Conservation (phyloP, 177 flowering plant species). For the Vitis hybrid region DNA sequence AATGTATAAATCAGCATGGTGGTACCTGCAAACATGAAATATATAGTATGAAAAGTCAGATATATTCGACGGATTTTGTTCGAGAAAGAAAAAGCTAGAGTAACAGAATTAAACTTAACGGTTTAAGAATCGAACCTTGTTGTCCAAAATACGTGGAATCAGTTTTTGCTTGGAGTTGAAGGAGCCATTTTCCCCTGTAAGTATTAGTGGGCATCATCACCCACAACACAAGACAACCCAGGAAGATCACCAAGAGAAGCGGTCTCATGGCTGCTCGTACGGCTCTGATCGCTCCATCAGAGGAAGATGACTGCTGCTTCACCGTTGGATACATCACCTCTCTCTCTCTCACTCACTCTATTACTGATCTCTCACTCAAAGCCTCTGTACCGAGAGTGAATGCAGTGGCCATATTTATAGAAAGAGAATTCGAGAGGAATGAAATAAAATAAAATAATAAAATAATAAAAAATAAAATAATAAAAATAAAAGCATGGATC, state of each 20-base stretch:
- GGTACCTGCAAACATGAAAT: slow-evolving; percentile 23
- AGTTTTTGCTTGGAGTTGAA: slow-evolving; percentile 20
- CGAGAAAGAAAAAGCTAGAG: too few relatives aligned
- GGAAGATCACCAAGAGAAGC: slow-evolving; percentile 10
- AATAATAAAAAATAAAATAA: too few relatives aligned
- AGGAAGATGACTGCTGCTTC: not conserved
- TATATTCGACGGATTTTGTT: too few relatives aligned
- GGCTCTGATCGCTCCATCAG: slow-evolving; percentile 2
- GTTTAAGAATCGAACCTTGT: slow-evolving; percentile 35
- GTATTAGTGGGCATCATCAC: slow-evolving; percentile 42
- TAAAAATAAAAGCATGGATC: too few relatives aligned
- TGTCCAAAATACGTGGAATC: slow-evolving; percentile 47
- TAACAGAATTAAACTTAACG: too few relatives aligned
- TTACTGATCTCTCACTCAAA: not conserved
- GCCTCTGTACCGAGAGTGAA: too few relatives aligned
- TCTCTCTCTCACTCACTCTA: too few relatives aligned
- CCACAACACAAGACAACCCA: slow-evolving; percentile 42
- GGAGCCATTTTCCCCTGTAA: slow-evolving; percentile 30
- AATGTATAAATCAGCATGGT: slow-evolving; percentile 24
- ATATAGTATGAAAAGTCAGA: not conserved
- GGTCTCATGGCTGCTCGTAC: slow-evolving; percentile 17
- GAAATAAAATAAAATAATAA: too few relatives aligned
- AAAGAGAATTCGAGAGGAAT: too few relatives aligned
- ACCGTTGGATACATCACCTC: not conserved
- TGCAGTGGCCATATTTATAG: too few relatives aligned